Conservation (phyloP, 345 rosid species). For the Fremontodendron californicum region DNA sequence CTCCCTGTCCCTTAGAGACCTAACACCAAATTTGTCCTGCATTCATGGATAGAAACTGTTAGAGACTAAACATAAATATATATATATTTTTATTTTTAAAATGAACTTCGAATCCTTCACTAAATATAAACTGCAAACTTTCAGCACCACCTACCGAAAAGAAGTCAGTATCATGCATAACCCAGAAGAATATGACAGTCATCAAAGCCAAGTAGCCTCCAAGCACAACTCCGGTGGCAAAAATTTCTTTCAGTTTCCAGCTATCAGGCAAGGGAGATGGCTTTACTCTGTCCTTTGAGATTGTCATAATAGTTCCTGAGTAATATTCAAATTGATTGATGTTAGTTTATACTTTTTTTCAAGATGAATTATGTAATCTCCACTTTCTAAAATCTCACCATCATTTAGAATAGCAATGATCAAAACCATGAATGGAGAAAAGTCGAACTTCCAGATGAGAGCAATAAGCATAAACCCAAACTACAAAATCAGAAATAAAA, state of each 20-base stretch:
- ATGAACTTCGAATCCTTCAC: background rate
- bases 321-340: background rate
- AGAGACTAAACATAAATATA: background rate
- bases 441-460: constrained; percentile 78
- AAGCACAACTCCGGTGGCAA: constrained; percentile 77
- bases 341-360: background rate
- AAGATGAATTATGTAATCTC: background rate
- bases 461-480: constrained; percentile 88
- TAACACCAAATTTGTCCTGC: too few species aligned
- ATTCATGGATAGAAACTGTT: background rate
- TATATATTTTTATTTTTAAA: too few species aligned
- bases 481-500: constrained; percentile 28
- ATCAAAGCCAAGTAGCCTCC: constrained; percentile 82
- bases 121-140: background rate
- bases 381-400: constrained; percentile 43
- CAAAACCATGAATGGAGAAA: constrained; percentile 94
- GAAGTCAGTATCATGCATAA: constrained; percentile 54
- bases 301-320: too few species aligned
- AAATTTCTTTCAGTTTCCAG: constrained; percentile 89
- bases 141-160: constrained; percentile 44
- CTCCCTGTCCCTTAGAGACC: too few species aligned
- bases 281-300: too few species aligned
- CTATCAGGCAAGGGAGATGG: too few species aligned
- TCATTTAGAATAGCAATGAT: constrained; percentile 93
- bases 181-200: too few species aligned